Evolutionary conservation across 208 protist species (phyloP).

Genomic region (Novymonas esmeraldas): DNA sequence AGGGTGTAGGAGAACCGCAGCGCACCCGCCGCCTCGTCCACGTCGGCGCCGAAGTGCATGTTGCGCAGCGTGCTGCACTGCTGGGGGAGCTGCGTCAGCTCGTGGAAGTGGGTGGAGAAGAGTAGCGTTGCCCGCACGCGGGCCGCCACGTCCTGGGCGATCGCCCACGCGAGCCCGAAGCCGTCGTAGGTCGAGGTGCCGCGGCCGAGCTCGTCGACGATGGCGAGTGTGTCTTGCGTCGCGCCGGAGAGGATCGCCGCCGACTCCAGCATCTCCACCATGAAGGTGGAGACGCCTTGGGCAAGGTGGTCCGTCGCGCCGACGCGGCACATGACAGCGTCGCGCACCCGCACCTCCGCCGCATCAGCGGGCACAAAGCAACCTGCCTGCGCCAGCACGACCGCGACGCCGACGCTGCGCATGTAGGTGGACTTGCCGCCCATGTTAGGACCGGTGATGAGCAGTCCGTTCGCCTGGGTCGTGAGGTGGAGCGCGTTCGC

Average conservation of each 20-base stretch:
- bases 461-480: constrained; percentile 67
- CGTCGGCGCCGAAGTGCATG: constrained; percentile 84
- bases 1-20: constrained; percentile 89
- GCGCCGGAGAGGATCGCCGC: constrained; percentile 95
- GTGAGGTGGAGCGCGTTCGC: constrained; percentile 86
- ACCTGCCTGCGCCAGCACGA: constrained; percentile 99
- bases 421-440: constrained; percentile 99
- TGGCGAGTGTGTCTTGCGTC: constrained; percentile 95
- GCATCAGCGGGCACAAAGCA: constrained; percentile 98
- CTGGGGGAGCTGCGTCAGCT: constrained; percentile 95
- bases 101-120: constrained; percentile 99
- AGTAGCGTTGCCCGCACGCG: constrained; percentile 88
- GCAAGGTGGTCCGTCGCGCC: constrained; percentile 98
- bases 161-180: constrained; percentile 99
- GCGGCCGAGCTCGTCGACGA: constrained; percentile 99
- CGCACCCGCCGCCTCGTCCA: constrained; percentile 61
- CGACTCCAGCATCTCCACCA: constrained; percentile 99
- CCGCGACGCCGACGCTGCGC: constrained; percentile 94
- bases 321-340: constrained; percentile 98
- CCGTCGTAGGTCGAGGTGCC: constrained; percentile 99
- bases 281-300: constrained; percentile 98
- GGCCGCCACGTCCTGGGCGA: constrained; percentile 95
- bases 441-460: constrained; percentile 96
- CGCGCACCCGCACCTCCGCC: constrained; percentile 80
- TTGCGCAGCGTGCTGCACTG: constrained; percentile 62